Evolutionary conservation across 78 protist species (phyloP), one percentile per base, ranked within the genome.

Genomic region (Dictyostelium purpureum): DNA sequence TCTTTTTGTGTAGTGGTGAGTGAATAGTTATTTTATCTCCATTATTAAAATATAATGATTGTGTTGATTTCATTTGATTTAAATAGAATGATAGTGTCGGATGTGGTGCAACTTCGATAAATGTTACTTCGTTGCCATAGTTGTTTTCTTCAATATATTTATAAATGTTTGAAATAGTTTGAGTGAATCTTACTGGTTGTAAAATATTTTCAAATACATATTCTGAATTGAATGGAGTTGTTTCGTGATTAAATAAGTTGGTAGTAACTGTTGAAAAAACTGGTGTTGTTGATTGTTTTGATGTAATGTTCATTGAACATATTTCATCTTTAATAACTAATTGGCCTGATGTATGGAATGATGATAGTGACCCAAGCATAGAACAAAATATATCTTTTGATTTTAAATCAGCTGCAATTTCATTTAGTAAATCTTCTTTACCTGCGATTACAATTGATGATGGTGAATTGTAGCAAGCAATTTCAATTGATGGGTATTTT

Each of bases 81-180:
- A 59, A 59, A 59, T 59, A 59, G 26, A 59, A 59, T 26, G 90
- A 49, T 16, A 83, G 52, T 42, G 80, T 73, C 59, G 79, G 90
- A 59, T 83, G 79, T 28, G 90, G 90, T 59, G 90, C 31, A 16
- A 83, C 56, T 40, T 83, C 90, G 33, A 83, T 37, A 28, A 71
- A 83, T 31, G 71, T 31, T 9, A 67, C 47, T 33, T 56, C 35
- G 19, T 6, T 71, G 3, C 67, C 67, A 1, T 12, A 12, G n/a
- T 59, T 24, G 12, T 59, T 28, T 4, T 3, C 1, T 54, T 40
- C 38, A 0, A 81, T 45, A 45, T 81, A 40, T 37, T 28, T 49
- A 47, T 49, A 81, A 28, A 81, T 35, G 49, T 81, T 81, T 14
- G 33, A 54, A 69, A 79, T 26, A 31, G 87, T 45, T 59, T 79